Conservation (phyloP, 768 basidiomycete genomes). For the Suillus lakei region DNA sequence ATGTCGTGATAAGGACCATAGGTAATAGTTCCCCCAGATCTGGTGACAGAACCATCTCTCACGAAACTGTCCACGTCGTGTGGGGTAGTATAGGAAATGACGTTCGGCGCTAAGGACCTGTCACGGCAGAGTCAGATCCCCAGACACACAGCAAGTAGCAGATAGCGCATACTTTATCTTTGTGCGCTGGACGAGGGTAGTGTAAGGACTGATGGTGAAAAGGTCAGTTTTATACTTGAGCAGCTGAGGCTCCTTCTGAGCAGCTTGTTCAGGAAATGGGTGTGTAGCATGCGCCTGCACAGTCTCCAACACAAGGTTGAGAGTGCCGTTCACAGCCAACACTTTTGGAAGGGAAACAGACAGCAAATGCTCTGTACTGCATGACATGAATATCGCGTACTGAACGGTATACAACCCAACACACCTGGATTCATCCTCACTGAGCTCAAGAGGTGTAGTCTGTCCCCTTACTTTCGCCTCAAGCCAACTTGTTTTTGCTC, state of each 20-base stretch:
- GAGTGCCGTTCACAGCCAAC: slow-evolving; percentile 59
- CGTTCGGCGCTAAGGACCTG: slow-evolving; percentile 73
- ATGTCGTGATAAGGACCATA: slow-evolving; percentile 89
- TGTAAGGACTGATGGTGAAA: slow-evolving; percentile 85
- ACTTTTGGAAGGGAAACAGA: slow-evolving; percentile 67
- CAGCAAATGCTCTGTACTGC: slow-evolving; percentile 53
- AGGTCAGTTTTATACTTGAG: slow-evolving; percentile 79
- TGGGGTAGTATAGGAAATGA: slow-evolving; percentile 76
- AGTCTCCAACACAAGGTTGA: slow-evolving; percentile 80
- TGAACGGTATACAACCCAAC: slow-evolving; percentile 30
- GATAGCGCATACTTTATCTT: slow-evolving; percentile 73
- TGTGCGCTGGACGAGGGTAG: slow-evolving; percentile 79
- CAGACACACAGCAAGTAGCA: slow-evolving; percentile 6
- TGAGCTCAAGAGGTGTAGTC: slow-evolving; percentile 54
- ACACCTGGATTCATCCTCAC: slow-evolving; percentile 55
- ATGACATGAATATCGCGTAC: slow-evolving; percentile 33
- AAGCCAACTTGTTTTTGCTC: slow-evolving; percentile 72
- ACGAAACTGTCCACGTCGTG: slow-evolving; percentile 62
- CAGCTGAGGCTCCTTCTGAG: slow-evolving; percentile 78
- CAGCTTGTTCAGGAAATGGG: slow-evolving; percentile 75
- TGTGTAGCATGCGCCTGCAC: slow-evolving; percentile 77
- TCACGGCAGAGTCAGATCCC: slow-evolving; percentile 5
- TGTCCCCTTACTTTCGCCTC: slow-evolving; percentile 84
- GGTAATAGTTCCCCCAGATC: slow-evolving; percentile 80
- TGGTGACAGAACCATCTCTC: slow-evolving; percentile 62